Evolutionary conservation across 106 monocot genomes (phyloP), one percentile per base, ranked within the genome.

Genomic region (Dioscorea zingiberensis): DNA sequence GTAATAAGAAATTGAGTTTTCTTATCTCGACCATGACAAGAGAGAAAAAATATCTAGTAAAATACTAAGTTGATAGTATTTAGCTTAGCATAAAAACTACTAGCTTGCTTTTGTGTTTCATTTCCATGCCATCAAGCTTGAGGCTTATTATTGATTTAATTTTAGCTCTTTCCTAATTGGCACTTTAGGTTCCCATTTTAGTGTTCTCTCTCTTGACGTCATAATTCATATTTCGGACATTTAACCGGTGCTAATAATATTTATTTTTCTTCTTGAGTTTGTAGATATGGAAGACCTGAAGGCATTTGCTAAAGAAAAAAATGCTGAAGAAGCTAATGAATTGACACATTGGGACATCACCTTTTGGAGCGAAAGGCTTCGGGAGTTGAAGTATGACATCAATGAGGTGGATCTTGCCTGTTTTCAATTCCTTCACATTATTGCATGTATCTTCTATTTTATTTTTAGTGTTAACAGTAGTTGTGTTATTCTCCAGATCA

Each of bases 291-390:
- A 98, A 80, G 92, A 92, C 48, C 38, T 98, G 21, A 98, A 82
- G 69, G 71, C 60, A 23, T 92, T 86, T 78, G 92, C 97, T 49
- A 74, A 46, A 71, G 84, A 86, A 23, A 82, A 73, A 47, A 83
- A 71, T 76, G 85, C 84, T 67, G 74, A 67, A n/a, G 97, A 92
- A 69, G 92, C 97, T 29, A 73, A 84, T 81, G 76, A 85, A 48
- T 71, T 98, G 57, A 79, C 66, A 51, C 92, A 92, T 47, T 98
- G 97, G 97, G 97, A 98, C 56, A 63, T 86, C 22, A 84, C 19
- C 46, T 98, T 92, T 63, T 98, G 97, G 97, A 98, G 97, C 57
- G 97, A 98, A 74, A 83, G 97, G 49, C 84, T 98, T 62, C 75
- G 97, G 16, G 97, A 98, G 69, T 65, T 92, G 29, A 92, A 91